phyloP scores from a whole-genome alignment of 768 basidiomycete genomes.

The Termitomyces sp. region DNA sequence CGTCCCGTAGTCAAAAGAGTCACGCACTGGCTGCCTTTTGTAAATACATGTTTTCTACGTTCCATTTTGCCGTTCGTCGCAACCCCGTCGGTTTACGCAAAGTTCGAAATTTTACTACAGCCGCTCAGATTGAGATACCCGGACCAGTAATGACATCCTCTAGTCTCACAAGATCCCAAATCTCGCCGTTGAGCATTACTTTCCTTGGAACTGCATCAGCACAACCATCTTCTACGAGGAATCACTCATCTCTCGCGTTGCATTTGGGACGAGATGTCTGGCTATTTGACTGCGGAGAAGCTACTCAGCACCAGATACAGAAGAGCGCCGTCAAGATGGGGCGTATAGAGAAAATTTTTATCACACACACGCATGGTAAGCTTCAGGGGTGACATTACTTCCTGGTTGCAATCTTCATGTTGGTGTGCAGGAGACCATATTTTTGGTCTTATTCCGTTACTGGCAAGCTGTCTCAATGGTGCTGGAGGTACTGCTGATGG shows the following conservation, averaged over 20 bases:
- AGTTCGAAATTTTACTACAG: background rate
- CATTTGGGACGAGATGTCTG: slow-evolving; percentile 68
- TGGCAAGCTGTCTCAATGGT: slow-evolving; percentile 70
- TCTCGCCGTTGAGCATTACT: slow-evolving; percentile 49
- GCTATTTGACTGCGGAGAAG: slow-evolving; percentile 86
- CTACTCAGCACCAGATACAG: slow-evolving; percentile 76
- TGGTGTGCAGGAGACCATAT: slow-evolving; percentile 70
- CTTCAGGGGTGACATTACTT: background rate
- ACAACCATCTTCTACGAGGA: slow-evolving; percentile 73
- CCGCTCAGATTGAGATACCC: background rate
- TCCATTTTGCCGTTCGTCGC: background rate
- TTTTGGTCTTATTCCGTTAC: slow-evolving; percentile 66
- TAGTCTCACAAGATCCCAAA: slow-evolving; percentile 4
- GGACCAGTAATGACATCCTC: background rate
- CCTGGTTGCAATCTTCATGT: background rate
- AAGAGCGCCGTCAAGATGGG: slow-evolving; percentile 75
- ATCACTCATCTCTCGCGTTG: slow-evolving; percentile 71
- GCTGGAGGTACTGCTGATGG: slow-evolving; percentile 62
- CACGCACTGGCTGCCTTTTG: background rate
- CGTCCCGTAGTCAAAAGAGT: background rate
- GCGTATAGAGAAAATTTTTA: slow-evolving; percentile 76
- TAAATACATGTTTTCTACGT: background rate
- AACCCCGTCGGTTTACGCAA: background rate
- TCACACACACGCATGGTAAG: slow-evolving; percentile 86
- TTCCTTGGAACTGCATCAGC: slow-evolving; percentile 84